Percentiles rank a stretch among this genome's conserved stretches.
Evolutionary conservation across 495 filamentous ascomycete species (phyloP).

Genomic region (Entonaema liquescens): DNA sequence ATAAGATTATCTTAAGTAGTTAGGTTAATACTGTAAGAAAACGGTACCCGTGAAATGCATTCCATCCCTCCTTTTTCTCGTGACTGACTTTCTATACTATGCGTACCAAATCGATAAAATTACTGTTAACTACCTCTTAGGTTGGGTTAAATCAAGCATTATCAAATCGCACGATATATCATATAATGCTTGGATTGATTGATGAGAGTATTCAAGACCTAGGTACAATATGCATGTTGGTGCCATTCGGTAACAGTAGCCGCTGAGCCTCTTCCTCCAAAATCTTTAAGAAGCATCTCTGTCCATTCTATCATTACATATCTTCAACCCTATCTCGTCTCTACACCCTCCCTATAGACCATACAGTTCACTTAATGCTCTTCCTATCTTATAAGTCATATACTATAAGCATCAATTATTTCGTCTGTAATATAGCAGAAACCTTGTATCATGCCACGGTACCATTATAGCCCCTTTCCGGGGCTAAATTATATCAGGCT

Average conservation of each 20-base stretch:
- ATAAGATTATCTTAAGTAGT: too few species aligned
- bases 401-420: not conserved
- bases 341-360: not conserved
- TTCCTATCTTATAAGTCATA: not conserved
- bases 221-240: not conserved
- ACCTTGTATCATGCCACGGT: not conserved
- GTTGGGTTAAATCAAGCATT: too few species aligned
- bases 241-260: not conserved
- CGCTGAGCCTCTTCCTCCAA: not conserved
- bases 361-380: not conserved
- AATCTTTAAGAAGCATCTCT: not conserved
- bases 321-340: not conserved
- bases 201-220: too few species aligned
- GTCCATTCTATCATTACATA: not conserved
- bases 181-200: too few species aligned
- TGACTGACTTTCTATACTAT: too few species aligned
- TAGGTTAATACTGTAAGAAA: too few species aligned
- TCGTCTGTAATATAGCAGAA: not conserved
- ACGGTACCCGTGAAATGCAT: too few species aligned
- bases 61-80: too few species aligned
- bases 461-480: slow-evolving; percentile 5
- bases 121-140: too few species aligned
- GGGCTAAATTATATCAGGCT: slow-evolving; percentile 22
- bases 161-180: too few species aligned
- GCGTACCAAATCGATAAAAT: too few species aligned